A percentile compares a stretch with the other conserved stretches of the same genome.
Conservation (phyloP, 768 basidiomycete species). For the Symmetrospora coprosmae region DNA sequence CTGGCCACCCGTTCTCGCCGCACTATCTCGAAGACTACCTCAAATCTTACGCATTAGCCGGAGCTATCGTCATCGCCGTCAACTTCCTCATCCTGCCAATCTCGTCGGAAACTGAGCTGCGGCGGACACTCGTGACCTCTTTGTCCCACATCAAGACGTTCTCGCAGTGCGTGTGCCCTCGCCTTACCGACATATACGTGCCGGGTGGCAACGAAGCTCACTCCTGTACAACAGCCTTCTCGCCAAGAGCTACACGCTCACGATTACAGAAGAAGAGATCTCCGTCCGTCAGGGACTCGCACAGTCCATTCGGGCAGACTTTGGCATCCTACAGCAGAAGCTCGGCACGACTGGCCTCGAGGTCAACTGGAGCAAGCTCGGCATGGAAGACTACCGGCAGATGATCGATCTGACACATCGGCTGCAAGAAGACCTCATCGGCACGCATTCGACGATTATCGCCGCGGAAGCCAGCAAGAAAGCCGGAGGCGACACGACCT, state of each 20-base stretch:
- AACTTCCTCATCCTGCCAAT: slow-evolving; percentile 34
- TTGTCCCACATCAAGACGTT: slow-evolving; percentile 33
- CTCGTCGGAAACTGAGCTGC: slow-evolving; percentile 33
- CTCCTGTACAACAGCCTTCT: too few relatives aligned
- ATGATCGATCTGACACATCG: slow-evolving; percentile 10
- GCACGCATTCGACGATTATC: neutral
- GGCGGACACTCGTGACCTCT: slow-evolving; percentile 32
- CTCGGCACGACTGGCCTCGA: slow-evolving; percentile 32
- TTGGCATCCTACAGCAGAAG: slow-evolving; percentile 34
- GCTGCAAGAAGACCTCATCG: slow-evolving; percentile 25
- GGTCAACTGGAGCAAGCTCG: slow-evolving; percentile 34
- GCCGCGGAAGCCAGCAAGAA: neutral
- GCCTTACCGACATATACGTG: too few relatives aligned
- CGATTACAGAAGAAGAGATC: slow-evolving; percentile 34
- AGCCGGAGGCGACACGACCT: slow-evolving; percentile 5
- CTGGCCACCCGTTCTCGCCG: slow-evolving; percentile 28
- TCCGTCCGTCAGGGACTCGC: slow-evolving; percentile 31
- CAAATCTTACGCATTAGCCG: slow-evolving; percentile 29
- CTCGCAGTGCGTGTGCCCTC: too few relatives aligned
- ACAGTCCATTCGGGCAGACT: slow-evolving; percentile 34
- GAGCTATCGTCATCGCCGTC: slow-evolving; percentile 34
- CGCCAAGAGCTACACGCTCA: slow-evolving; percentile 32
- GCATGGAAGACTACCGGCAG: slow-evolving; percentile 28
- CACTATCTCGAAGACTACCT: slow-evolving; percentile 34
- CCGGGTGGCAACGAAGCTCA: too few relatives aligned